These are phyloP conservation scores for Penicillium cataractarum DNA, from an alignment of 495 filamentous ascomycete genomes.

Conservation along the genomic window DNA sequence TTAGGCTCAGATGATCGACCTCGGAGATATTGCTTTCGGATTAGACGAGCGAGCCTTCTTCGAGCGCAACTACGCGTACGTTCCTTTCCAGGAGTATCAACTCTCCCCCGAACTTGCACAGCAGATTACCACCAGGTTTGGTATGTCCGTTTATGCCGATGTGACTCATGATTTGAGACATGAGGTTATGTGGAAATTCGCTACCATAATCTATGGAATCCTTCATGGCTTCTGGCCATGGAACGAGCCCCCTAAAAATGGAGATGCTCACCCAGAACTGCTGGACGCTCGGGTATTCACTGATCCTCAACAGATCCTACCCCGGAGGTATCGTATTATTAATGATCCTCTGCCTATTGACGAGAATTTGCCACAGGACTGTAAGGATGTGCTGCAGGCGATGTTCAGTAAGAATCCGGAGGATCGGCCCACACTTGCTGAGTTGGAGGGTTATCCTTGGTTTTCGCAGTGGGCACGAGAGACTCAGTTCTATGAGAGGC, in stretches of 20 bases:
- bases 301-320: background rate
- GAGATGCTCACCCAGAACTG: constrained; percentile 3
- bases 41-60: constrained; percentile 18
- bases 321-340: constrained; percentile 22
- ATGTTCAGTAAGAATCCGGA: constrained; percentile 24
- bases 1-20: constrained; percentile 25
- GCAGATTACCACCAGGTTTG: background rate
- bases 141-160: background rate
- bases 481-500: constrained; percentile 19
- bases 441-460: constrained; percentile 26
- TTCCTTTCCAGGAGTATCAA: constrained; percentile 30
- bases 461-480: constrained; percentile 25
- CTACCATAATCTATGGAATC: constrained; percentile 25
- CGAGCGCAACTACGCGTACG: background rate
- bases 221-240: constrained; percentile 35
- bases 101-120: constrained; percentile 26
- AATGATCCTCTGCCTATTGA: constrained; percentile 20
- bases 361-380: constrained; percentile 31
- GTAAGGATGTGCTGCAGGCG: constrained; percentile 27
- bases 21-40: constrained; percentile 22
- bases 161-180: constrained; percentile 18
- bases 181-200: constrained; percentile 27
- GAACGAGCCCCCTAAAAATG: constrained; percentile 18
- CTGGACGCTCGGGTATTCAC: background rate
- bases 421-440: constrained; percentile 21